Evolutionary conservation across 495 filamentous ascomycete species (phyloP), one percentile per base, ranked within the genome.

Genomic region (Annulohypoxylon maeteangense): DNA sequence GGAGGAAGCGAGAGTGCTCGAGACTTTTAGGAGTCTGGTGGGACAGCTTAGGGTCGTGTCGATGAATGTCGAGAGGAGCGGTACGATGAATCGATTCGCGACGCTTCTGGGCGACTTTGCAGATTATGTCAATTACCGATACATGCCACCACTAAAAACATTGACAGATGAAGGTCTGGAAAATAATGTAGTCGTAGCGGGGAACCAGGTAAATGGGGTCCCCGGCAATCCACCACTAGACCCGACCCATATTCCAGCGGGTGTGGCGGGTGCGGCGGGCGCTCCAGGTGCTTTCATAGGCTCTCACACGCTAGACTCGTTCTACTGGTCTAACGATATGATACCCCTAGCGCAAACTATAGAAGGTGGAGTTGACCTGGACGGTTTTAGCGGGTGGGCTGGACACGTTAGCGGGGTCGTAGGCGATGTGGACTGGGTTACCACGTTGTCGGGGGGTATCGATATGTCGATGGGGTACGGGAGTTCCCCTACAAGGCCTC

Each of bases 81-180:
- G 57, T 10, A 70, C 62, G 3, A 70, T 70, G 67, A 70, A 60
- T 22, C 60, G 67, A 16, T 60, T 70, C 8, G 31, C 67, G 1
- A 56, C 12, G 23, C 31, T 70, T 14, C 38, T 70, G 5, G 59
- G 27, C 22, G 60, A 36, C 23, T 65, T 70, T 55, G 67, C 60
- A 10, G 67, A 70, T n/a, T 59, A 65, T 16, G 54, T 65, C 4
- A 70, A 50, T 47, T 55, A 61, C 38, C 65, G 63, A 7, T 66
- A 27, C 53, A 36, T 48, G 54, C 63, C 54, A 14, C 32, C 40
- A 0, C n/a, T n/a, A 59, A 58, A 42, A 16, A 2, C 14, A 12
- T 1, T 42, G 12, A 20, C 27, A 25, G 34, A 27, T 8, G 63
- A 57, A 7, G 11, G 8, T 1, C 50, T 10, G 34, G 63, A 48